Evolutionary conservation across 768 basidiomycete genomes (phyloP).

Genomic region (Clavulina sp.): DNA sequence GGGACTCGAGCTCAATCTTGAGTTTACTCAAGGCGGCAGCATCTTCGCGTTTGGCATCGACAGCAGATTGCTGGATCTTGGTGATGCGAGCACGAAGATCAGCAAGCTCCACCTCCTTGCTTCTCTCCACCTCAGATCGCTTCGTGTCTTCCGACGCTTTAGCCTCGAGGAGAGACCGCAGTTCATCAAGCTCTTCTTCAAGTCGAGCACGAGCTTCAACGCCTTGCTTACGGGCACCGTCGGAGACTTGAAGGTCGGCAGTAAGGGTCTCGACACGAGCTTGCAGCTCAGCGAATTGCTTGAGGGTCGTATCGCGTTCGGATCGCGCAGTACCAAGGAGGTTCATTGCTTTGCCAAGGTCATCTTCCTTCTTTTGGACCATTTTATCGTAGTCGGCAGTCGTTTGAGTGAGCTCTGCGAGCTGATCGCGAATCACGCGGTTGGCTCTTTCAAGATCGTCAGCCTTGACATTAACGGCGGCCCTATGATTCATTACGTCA

Average conservation of each 20-base stretch:
- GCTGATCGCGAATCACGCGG: conserved; percentile 56
- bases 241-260: conserved; percentile 42
- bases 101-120: conserved; percentile 68
- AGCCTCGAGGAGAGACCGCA: conserved; percentile 66
- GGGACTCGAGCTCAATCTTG: conserved; percentile 54
- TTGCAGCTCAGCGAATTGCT: conserved; percentile 51
- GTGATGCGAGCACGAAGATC: conserved; percentile 47
- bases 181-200: conserved; percentile 69
- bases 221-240: conserved; percentile 33
- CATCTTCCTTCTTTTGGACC: conserved; percentile 62
- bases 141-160: conserved; percentile 77
- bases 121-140: conserved; percentile 67
- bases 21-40: conserved; percentile 55
- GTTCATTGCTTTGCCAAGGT: conserved; percentile 34
- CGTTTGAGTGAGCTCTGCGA: conserved; percentile 59
- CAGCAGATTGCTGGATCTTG: conserved; percentile 48
- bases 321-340: conserved; percentile 37
- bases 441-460: conserved; percentile 49
- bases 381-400: conserved; percentile 57
- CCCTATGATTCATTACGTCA: conserved; percentile 26
- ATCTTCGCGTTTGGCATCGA: conserved; percentile 40
- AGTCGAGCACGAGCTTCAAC: conserved; percentile 37
- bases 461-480: conserved; percentile 38
- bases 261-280: conserved; percentile 47
- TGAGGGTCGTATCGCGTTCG: conserved; percentile 36